Conservation (phyloP, 108 stramenopile genomes). For the Pinguiococcus pyrenoidosus region DNA sequence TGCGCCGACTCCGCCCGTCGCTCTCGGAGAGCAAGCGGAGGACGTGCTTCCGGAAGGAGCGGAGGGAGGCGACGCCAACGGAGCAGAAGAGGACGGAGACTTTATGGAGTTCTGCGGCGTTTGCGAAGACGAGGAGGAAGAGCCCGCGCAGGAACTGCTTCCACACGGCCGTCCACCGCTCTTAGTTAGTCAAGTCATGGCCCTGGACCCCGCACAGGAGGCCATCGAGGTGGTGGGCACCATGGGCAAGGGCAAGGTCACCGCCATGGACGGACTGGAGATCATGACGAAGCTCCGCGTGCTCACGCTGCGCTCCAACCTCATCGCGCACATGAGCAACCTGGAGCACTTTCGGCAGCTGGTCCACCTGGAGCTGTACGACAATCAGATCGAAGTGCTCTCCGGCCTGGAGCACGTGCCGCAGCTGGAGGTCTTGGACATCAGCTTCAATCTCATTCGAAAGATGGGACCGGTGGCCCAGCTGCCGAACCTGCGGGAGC, state of each 20-base stretch:
- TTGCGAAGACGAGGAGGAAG: too few species aligned
- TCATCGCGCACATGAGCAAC: slow-evolving; percentile 8
- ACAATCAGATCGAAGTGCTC: slow-evolving; percentile 67
- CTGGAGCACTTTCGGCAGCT: slow-evolving; percentile 1
- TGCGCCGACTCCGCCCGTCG: too few species aligned
- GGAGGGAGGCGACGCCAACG: too few species aligned
- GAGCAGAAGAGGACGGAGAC: too few species aligned
- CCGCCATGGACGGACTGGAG: slow-evolving; percentile 22
- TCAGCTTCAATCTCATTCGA: slow-evolving; percentile 77
- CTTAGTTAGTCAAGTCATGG: too few species aligned
- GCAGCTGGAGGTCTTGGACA: slow-evolving; percentile 51
- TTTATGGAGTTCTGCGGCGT: too few species aligned
- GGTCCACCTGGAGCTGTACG: slow-evolving; percentile 66
- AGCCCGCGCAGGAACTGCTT: too few species aligned
- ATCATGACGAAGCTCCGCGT: background rate
- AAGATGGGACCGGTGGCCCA: slow-evolving; percentile 56
- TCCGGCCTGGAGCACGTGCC: slow-evolving; percentile 33
- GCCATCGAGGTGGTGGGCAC: slow-evolving; percentile 22
- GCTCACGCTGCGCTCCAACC: slow-evolving; percentile 18
- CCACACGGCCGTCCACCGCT: too few species aligned
- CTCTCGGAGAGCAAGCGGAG: too few species aligned
- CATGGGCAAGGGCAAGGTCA: slow-evolving; percentile 20
- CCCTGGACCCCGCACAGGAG: too few species aligned
- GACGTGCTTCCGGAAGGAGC: too few species aligned
- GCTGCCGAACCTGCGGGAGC: slow-evolving; percentile 51